Base-by-base conservation (phyloP, 139 green algal species). In the Coccomyxa sp. region DNA sequence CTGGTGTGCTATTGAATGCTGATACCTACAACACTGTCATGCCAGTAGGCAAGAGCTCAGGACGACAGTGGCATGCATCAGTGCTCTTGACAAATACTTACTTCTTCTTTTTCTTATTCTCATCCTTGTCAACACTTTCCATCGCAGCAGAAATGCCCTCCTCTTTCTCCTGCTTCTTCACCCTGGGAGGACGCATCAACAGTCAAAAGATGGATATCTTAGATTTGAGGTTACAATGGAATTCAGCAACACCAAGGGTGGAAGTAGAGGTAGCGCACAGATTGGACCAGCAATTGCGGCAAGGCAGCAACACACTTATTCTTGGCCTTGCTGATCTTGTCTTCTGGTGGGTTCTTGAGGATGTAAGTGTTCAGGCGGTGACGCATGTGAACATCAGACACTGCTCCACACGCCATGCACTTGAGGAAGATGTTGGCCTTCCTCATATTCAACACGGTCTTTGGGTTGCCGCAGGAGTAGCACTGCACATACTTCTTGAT, bases 401-500 rank as follows among this genome's bases (percentile, higher is more conserved):
- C 88, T 30, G 82, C 86, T 60, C 93, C 92, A 79, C 93, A 93
- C 17, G 78, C 88, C 89, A 98, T 98, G 94, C 96, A 99, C 89
- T 98, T 97, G n/a, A 99, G 90, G 67, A 80, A 92, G 71, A 99
- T 98, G 68, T 82, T 91, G 28, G 98, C 95, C 75, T 87, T 93
- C 80, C 95, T 96, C 79, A 99, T 93, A 80, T 97, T 97, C 28
- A 99, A 92, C 28, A 79, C 58, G 0, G 97, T 99, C 90, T 99
- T 97, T 13, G 97, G 97, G 84, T 99, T 99, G 84, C 95, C 95
- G 86, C 97, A 99, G 75, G 87, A 92, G 85, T 98, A 98, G 92
- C 97, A 99, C 90, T 98, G 96, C 67, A 99, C 97, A 81, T 97
- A 99, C 85, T 95, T 95, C 88, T 99, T 99, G 90, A 99, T 99